Evolutionary conservation across 352 stramenopile genomes (phyloP).

Genomic region (Globisporangium iwayamae): DNA sequence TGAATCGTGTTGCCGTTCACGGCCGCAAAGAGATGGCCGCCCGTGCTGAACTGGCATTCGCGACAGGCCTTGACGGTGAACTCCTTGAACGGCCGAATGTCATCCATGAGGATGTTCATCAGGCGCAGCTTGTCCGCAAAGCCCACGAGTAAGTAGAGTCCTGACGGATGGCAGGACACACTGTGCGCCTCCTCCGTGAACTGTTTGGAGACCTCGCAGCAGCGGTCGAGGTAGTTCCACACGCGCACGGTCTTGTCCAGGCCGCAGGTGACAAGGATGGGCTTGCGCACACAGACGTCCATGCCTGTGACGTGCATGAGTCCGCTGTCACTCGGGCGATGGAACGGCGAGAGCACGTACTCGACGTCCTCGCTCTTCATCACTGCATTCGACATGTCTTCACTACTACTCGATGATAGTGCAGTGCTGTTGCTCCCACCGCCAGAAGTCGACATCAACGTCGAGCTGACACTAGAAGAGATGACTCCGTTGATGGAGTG

Average conservation of each 20-base stretch:
- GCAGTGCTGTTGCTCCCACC: slow-evolving; percentile 9
- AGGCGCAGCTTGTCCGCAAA: slow-evolving; percentile 90
- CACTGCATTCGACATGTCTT: slow-evolving; percentile 16
- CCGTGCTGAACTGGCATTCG: slow-evolving; percentile 82
- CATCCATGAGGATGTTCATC: slow-evolving; percentile 92
- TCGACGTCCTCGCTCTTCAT: slow-evolving; percentile 66
- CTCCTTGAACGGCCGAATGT: slow-evolving; percentile 84
- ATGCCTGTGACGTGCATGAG: slow-evolving; percentile 78
- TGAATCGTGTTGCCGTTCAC: slow-evolving; percentile 93
- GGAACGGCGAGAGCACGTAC: slow-evolving; percentile 66
- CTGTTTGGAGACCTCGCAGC: slow-evolving; percentile 80
- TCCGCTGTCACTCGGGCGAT: slow-evolving; percentile 56
- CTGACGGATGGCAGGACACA: slow-evolving; percentile 88
- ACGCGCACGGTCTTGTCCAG: slow-evolving; percentile 88
- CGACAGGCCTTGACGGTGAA: slow-evolving; percentile 79
- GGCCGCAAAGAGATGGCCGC: slow-evolving; percentile 91
- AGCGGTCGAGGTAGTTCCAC: slow-evolving; percentile 93
- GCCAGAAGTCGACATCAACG: slow-evolving; percentile 13
- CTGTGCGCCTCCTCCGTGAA: slow-evolving; percentile 90
- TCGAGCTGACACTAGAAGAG: slow-evolving; percentile 17
- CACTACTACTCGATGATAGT: slow-evolving; percentile 16
- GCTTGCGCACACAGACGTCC: slow-evolving; percentile 92
- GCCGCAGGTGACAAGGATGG: slow-evolving; percentile 87
- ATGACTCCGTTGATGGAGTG: slow-evolving; percentile 25
- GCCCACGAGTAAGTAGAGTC: slow-evolving; percentile 85